These are phyloP conservation scores for Sindora glabra DNA, from an alignment of 306 rosid species.

Conservation along the genomic window DNA sequence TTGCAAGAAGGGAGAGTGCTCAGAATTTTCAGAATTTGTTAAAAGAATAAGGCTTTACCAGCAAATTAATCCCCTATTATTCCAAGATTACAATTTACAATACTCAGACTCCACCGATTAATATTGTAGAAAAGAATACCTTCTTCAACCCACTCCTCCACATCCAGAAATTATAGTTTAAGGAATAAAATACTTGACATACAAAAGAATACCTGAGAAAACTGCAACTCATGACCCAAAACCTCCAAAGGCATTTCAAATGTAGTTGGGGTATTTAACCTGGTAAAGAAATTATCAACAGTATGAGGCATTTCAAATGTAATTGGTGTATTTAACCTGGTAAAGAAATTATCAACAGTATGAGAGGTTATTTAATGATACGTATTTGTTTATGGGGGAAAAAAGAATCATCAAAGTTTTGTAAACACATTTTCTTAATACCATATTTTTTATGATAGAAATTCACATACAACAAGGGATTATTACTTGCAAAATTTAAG, in stretches of 20 bases:
- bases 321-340: not conserved
- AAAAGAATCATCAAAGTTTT: not conserved
- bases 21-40: not conserved
- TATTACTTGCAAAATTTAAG: not conserved
- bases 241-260: constrained; percentile 79
- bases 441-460: not conserved
- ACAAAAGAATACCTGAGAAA: constrained; percentile 54
- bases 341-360: too few relatives aligned
- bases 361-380: too few relatives aligned
- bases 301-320: not conserved
- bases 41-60: not conserved
- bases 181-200: not conserved
- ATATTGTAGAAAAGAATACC: not conserved
- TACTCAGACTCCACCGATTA: not conserved
- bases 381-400: too few relatives aligned
- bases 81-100: not conserved
- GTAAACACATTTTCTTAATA: too few relatives aligned
- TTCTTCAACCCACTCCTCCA: not conserved
- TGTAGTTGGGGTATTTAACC: constrained; percentile 80
- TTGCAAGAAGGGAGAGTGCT: not conserved
- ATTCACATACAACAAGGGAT: not conserved
- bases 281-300: constrained; percentile 18
- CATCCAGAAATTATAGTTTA: not conserved
- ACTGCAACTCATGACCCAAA: constrained; percentile 74
- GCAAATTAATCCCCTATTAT: not conserved